These are phyloP conservation scores for Hypoxylon trugodes DNA, from an alignment of 495 filamentous ascomycete genomes.

Conservation along the genomic window DNA sequence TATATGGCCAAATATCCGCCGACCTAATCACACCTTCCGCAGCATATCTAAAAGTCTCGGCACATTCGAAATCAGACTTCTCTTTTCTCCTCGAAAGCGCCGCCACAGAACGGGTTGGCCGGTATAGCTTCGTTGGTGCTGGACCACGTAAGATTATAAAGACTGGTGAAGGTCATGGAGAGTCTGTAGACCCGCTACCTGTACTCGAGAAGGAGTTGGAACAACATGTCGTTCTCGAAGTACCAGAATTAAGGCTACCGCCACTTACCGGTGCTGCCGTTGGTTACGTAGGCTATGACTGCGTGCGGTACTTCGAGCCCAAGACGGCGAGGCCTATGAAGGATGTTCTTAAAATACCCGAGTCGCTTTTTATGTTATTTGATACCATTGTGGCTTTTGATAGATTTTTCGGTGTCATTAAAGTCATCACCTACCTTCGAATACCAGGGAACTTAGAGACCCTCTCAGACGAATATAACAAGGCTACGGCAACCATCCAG, in stretches of 20 bases:
- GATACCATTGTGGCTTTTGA: slow-evolving; percentile 96
- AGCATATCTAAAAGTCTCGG: slow-evolving; percentile 87
- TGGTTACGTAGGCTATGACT: slow-evolving; percentile 97
- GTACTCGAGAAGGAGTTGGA: slow-evolving; percentile 80
- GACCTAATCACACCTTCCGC: slow-evolving; percentile 91
- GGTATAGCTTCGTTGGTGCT: slow-evolving; percentile 94
- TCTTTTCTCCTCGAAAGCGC: slow-evolving; percentile 96
- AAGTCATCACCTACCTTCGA: slow-evolving; percentile 87
- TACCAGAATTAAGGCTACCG: slow-evolving; percentile 83
- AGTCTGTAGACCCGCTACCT: slow-evolving; percentile 81
- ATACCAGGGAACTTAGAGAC: slow-evolving; percentile 63
- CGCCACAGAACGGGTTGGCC: slow-evolving; percentile 87
- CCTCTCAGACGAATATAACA: slow-evolving; percentile 65
- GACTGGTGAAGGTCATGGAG: slow-evolving; percentile 87
- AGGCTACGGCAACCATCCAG: slow-evolving; percentile 68
- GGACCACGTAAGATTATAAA: slow-evolving; percentile 86
- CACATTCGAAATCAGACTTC: slow-evolving; percentile 71
- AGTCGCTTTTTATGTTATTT: slow-evolving; percentile 97
- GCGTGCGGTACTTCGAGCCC: slow-evolving; percentile 96
- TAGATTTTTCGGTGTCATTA: slow-evolving; percentile 90
- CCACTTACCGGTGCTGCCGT: slow-evolving; percentile 90
- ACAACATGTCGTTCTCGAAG: slow-evolving; percentile 75
- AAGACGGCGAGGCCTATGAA: slow-evolving; percentile 86
- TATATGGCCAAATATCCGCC: slow-evolving; percentile 86
- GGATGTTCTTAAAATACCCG: slow-evolving; percentile 86